Evolutionary conservation across 306 rosid species (phyloP), one percentile per base, ranked within the genome.

Genomic region (Cyamopsis tetragonoloba): DNA sequence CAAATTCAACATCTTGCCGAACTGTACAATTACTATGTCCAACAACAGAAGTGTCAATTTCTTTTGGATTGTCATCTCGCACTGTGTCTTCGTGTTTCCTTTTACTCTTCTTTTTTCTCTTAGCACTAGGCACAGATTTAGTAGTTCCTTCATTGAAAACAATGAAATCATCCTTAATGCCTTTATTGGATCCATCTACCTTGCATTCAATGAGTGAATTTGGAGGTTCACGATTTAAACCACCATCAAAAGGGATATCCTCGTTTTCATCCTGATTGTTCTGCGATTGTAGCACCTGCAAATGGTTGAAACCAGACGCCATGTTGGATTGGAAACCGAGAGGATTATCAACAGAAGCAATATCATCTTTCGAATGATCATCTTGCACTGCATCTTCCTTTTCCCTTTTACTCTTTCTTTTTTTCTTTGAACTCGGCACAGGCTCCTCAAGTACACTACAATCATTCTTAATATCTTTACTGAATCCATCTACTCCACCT

Each of bases 341-440:
- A 66, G 68, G 47, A 53, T 51, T 20, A 48, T 53, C 79, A 28
- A 71, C 41, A 67, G 26, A 60, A 15, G 47, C 53, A 53, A 22
- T 23, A 41, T 32, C 41, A 23, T 66, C 73, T 62, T 71, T 76
- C 2, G 49, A 66, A 48, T 19, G 5, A 71, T 38, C 51, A 61
- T 37, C 75, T 6, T 3, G 26, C 41, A 9, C 54, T 0, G 34
- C 53, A 31, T 44, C 79, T 44, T 60, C 76, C 32, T 44, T 80
- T 54, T 37, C 26, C 48, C 39, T 47, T 35, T 43, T 50, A 26
- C 26, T 41, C 75, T 66, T 71, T 2, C 10, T 42, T 30, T 28
- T 71, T 75, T 15, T 64, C 80, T 63, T 80, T 31, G 42, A 38
- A 39, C 61, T 64, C 8, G 74, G 46, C 17, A 32, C 44, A 48